These are phyloP conservation scores for Pythium dissimile DNA, from an alignment of 352 stramenopile species.

Conservation along the genomic window DNA sequence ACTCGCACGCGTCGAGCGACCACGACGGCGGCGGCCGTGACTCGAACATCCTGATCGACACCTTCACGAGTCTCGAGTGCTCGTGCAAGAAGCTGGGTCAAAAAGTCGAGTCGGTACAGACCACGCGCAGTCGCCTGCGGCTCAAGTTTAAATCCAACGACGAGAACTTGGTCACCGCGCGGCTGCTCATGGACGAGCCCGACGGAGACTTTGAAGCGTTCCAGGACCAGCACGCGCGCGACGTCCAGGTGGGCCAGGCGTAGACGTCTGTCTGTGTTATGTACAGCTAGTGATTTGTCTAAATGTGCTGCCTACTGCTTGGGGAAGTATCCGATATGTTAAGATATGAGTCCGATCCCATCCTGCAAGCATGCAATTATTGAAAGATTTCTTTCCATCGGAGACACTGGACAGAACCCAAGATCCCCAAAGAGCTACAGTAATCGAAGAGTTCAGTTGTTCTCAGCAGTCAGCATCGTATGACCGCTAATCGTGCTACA, in stretches of 20 bases:
- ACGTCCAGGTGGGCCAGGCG: neutral
- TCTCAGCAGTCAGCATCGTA: too few relatives aligned
- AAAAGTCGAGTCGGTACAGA: slow-evolving; percentile 16
- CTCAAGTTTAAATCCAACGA: slow-evolving; percentile 17
- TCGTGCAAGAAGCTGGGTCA: slow-evolving; percentile 27
- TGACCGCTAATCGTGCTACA: too few relatives aligned
- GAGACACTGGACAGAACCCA: too few relatives aligned
- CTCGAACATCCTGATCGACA: slow-evolving; percentile 1
- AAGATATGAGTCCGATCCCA: too few relatives aligned
- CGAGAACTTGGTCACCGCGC: slow-evolving; percentile 7
- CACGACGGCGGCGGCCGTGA: neutral
- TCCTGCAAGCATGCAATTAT: too few relatives aligned
- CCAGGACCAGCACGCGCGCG: slow-evolving; percentile 8
- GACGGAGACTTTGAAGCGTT: slow-evolving; percentile 16
- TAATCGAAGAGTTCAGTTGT: too few relatives aligned
- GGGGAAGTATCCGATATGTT: too few relatives aligned
- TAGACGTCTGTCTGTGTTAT: neutral
- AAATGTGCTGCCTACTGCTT: too few relatives aligned
- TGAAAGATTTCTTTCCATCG: too few relatives aligned
- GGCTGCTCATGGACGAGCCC: slow-evolving; percentile 6
- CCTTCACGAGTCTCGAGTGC: slow-evolving; percentile 1
- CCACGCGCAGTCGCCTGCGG: slow-evolving; percentile 16
- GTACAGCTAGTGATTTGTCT: too few relatives aligned
- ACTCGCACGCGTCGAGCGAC: slow-evolving; percentile 7
- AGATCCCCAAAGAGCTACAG: too few relatives aligned